Base-by-base conservation (phyloP, 805 yeast species). In the Millerozyma acaciae region DNA sequence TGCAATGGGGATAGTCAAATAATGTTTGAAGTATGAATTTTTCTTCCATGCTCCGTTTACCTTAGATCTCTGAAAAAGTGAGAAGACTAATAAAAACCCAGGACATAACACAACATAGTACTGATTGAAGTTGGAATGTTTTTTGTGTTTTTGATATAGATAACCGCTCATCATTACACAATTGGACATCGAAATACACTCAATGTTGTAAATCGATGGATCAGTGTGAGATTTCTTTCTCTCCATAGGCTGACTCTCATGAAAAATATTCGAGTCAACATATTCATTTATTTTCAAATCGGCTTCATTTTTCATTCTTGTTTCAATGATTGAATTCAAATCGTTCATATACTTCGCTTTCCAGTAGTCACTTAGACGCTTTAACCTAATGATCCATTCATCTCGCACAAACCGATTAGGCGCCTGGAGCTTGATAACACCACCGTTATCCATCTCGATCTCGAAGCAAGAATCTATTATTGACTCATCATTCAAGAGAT, bases 41-140 rank as follows among this genome's bases (percentile, higher is more conserved):
- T 63, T 61, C n/a, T 71, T 67, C 48, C 69, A 64, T 3, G 68
- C 57, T 2, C 66, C 66, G 0, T 80, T 75, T 1, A 57, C 40
- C 15, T 58, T 54, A 8, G 75, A 62, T 36, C 88, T 61, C 23
- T 62, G 55, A 39, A 61, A 73, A 30, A 73, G 60, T 8, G 73
- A 59, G 53, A 70, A 89, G 2, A 87, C 51, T 0, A 80, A 55
- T 13, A 90, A 44, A 40, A 69, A 76, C 0, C 90, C 89, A 1
- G 93, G 88, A 28, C 84, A 72, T 10, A 87, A 62, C 1, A 85
- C 67, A 6, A 76, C 84, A 53, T 65, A 80, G 44, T 60, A 76
- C 38, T 73, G 75, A 28, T 57, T 60, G 57, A 89, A 90, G 21
- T 75, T 66, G 1, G 85, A 57, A 50, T 82, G 88, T 50, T 78